A percentile compares a stretch with the other conserved stretches of the same genome.
phyloP scores from a whole-genome alignment of 345 rosid genomes.

The Salix viminalis region DNA sequence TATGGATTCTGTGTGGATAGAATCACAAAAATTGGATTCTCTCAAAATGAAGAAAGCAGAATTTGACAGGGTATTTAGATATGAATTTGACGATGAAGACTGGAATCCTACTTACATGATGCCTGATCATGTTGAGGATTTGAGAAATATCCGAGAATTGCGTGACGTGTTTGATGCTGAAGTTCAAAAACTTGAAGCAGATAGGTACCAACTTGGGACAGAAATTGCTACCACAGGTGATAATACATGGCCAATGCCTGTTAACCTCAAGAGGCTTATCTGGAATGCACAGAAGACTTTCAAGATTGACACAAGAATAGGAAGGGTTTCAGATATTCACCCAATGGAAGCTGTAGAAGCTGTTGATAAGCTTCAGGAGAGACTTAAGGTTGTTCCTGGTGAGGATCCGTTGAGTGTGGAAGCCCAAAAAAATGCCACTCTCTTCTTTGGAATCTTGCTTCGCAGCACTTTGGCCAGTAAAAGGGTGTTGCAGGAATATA shows the following conservation, averaged over 20 bases:
- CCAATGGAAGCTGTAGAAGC: conserved; percentile 97
- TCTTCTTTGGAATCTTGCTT: conserved; percentile 85
- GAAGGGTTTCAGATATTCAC: conserved; percentile 74
- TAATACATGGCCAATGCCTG: conserved; percentile 88
- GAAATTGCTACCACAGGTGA: conserved; percentile 96
- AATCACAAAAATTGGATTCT: conserved; percentile 88
- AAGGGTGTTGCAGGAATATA: conserved; percentile 91
- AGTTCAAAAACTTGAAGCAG: conserved; percentile 83
- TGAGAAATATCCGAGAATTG: conserved; percentile 79
- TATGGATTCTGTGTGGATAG: conserved; percentile 98
- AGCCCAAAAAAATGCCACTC: conserved; percentile 98
- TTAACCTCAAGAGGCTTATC: conserved; percentile 86
- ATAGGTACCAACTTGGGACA: conserved; percentile 78
- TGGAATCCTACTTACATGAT: conserved; percentile 86
- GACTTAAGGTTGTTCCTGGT: conserved; percentile 91
- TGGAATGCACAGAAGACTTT: conserved; percentile 99
- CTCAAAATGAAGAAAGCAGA: conserved; percentile 80
- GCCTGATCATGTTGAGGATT: conserved; percentile 81
- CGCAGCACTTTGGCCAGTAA: conserved; percentile 97
- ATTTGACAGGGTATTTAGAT: conserved; percentile 73
- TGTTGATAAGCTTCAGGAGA: conserved; percentile 94
- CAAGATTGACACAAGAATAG: conserved; percentile 57
- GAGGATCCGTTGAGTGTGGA: conserved; percentile 85
- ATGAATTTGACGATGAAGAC: conserved; percentile 72
- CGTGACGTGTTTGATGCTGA: conserved; percentile 94